These are phyloP conservation scores for Jamesozyma rosinii DNA, from an alignment of 805 yeast species.

Conservation along the genomic window DNA sequence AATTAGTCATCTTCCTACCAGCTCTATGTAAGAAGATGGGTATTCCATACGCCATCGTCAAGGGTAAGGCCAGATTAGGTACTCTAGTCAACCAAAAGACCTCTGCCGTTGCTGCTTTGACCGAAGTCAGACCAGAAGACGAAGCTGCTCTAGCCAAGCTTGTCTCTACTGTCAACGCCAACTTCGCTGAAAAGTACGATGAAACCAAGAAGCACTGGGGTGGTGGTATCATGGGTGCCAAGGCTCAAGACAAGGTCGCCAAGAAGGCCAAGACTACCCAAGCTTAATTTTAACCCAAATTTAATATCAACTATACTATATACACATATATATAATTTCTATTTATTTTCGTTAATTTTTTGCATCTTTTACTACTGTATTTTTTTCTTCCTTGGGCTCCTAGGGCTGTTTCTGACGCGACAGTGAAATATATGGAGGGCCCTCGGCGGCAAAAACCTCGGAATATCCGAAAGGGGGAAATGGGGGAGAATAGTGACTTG, in stretches of 20 bases:
- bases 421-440: too few species aligned
- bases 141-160: slow-evolving; percentile 90
- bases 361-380: neutral
- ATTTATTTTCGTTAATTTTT: neutral
- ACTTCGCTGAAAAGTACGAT: slow-evolving; percentile 88
- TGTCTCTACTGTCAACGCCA: slow-evolving; percentile 84
- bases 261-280: slow-evolving; percentile 55
- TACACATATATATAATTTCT: neutral
- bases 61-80: slow-evolving; percentile 98
- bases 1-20: slow-evolving; percentile 93
- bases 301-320: too few species aligned
- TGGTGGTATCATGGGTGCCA: slow-evolving; percentile 97
- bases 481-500: too few species aligned
- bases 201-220: slow-evolving; percentile 99
- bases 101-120: slow-evolving; percentile 92
- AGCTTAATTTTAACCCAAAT: slow-evolving; percentile 8
- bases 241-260: slow-evolving; percentile 78
- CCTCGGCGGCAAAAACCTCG: too few species aligned
- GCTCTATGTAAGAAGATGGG: slow-evolving; percentile 99
- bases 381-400: too few species aligned
- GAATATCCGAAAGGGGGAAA: too few species aligned
- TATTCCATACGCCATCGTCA: slow-evolving; percentile 95
- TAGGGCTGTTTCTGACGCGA: too few species aligned
- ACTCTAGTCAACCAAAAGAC: slow-evolving; percentile 96
- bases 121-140: slow-evolving; percentile 91